A percentile compares a stretch with the other conserved stretches of the same genome.
phyloP scores from a whole-genome alignment of 177 flowering plant genomes.

The Vitis hybrid region DNA sequence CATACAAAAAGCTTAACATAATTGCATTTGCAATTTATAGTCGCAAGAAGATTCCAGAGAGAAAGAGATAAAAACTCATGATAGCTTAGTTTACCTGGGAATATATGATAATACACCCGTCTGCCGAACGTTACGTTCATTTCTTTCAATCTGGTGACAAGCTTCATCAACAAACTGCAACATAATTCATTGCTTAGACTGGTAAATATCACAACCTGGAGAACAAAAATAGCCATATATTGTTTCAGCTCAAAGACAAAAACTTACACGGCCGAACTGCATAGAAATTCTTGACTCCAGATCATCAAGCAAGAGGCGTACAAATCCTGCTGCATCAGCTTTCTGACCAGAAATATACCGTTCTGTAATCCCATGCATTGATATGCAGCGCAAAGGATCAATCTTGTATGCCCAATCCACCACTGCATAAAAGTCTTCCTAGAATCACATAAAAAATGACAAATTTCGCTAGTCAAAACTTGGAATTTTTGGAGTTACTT shows the following conservation, averaged over 20 bases:
- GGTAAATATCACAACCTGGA: not conserved
- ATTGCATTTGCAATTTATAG: no score
- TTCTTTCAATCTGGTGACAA: conserved; percentile 93
- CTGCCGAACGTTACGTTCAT: conserved; percentile 86
- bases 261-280: conserved; percentile 74
- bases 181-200: conserved; percentile 1
- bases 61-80: not conserved
- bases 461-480: conserved; percentile 1
- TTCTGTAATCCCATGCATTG: conserved; percentile 97
- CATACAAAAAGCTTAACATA: no score
- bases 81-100: conserved; percentile 62
- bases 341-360: conserved; percentile 92
- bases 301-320: conserved; percentile 90
- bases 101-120: conserved; percentile 87
- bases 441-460: conserved; percentile 13
- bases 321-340: conserved; percentile 99
- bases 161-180: conserved; percentile 98
- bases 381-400: conserved; percentile 95
- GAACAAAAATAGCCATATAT: not conserved
- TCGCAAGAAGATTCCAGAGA: not conserved
- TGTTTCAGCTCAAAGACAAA: not conserved
- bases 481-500: not conserved
- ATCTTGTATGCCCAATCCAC: conserved; percentile 99
- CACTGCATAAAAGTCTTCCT: conserved; percentile 97
- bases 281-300: conserved; percentile 83